Evolutionary conservation across 805 yeast genomes (phyloP).

Genomic region (Yarrowia keelungensis): DNA sequence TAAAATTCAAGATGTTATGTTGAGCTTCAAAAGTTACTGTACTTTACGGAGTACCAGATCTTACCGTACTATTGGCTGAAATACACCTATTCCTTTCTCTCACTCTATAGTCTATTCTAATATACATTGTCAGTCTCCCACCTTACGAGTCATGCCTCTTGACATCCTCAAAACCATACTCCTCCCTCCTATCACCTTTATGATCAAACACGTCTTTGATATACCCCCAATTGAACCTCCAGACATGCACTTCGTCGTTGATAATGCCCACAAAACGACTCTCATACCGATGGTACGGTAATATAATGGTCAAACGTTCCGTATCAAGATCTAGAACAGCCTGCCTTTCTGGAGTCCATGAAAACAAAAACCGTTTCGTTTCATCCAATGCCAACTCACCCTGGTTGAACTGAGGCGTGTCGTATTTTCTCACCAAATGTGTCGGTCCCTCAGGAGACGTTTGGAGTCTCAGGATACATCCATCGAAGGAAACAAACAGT

Average conservation of each 20-base stretch:
- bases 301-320: neutral
- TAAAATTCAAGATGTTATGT: too few relatives aligned
- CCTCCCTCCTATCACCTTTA: neutral
- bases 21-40: too few relatives aligned
- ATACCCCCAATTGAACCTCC: constrained; percentile 24
- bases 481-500: constrained; percentile 7
- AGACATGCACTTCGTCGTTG: neutral
- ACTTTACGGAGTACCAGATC: too few relatives aligned
- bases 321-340: constrained; percentile 7
- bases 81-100: too few relatives aligned
- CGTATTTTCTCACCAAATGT: constrained; percentile 3
- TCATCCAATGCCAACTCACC: constrained; percentile 4
- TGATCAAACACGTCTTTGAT: constrained; percentile 20
- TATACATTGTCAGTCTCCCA: neutral
- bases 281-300: constrained; percentile 14
- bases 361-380: constrained; percentile 13
- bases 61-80: too few relatives aligned
- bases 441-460: constrained; percentile 10
- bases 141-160: constrained; percentile 1
- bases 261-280: constrained; percentile 15
- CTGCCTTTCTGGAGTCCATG: constrained; percentile 16
- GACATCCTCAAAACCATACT: neutral
- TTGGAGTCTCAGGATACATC: neutral
- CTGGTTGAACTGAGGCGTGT: constrained; percentile 15
- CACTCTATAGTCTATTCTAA: neutral